Evolutionary conservation across 805 yeast genomes (phyloP).

Genomic region (Candida nonsorbophila): DNA sequence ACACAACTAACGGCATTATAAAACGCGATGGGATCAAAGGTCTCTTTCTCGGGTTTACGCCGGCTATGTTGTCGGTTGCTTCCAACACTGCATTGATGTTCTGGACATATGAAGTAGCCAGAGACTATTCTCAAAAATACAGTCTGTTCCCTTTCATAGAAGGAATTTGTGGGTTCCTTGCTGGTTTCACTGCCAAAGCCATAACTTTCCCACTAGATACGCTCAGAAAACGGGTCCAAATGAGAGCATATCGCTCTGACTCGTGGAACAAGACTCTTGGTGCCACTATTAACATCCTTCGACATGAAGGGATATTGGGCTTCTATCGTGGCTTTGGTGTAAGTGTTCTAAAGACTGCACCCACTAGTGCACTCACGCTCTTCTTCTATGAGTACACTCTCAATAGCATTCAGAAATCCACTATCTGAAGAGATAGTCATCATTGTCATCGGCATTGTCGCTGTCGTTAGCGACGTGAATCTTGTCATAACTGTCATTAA

Average conservation of each 20-base stretch:
- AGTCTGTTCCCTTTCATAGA: slow-evolving; percentile 36
- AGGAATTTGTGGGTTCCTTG: slow-evolving; percentile 62
- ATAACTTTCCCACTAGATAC: slow-evolving; percentile 84
- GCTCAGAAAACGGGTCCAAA: slow-evolving; percentile 70
- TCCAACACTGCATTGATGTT: slow-evolving; percentile 73
- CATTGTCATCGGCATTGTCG: slow-evolving; percentile 15
- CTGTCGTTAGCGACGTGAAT: slow-evolving; percentile 8
- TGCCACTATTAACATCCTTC: slow-evolving; percentile 36
- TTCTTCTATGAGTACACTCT: slow-evolving; percentile 54
- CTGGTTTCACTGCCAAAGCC: slow-evolving; percentile 73
- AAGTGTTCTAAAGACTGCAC: slow-evolving; percentile 73
- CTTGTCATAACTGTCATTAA: slow-evolving; percentile 16
- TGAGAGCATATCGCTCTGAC: slow-evolving; percentile 22
- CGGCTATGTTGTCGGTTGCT: slow-evolving; percentile 59
- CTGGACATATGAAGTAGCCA: slow-evolving; percentile 53
- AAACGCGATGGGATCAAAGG: slow-evolving; percentile 35
- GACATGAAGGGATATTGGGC: slow-evolving; percentile 58
- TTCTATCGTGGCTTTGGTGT: slow-evolving; percentile 71
- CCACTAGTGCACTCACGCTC: slow-evolving; percentile 65
- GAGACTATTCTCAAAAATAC: slow-evolving; percentile 28
- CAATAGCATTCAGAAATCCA: neutral
- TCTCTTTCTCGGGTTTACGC: slow-evolving; percentile 44
- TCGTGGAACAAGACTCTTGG: slow-evolving; percentile 8
- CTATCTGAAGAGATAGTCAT: slow-evolving; percentile 26
- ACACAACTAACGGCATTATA: slow-evolving; percentile 20